Evolutionary conservation across 2,329 filamentous ascomycete genomes (phyloP), one percentile per base, ranked within the genome.

Genomic region (Dactylella cylindrospora): DNA sequence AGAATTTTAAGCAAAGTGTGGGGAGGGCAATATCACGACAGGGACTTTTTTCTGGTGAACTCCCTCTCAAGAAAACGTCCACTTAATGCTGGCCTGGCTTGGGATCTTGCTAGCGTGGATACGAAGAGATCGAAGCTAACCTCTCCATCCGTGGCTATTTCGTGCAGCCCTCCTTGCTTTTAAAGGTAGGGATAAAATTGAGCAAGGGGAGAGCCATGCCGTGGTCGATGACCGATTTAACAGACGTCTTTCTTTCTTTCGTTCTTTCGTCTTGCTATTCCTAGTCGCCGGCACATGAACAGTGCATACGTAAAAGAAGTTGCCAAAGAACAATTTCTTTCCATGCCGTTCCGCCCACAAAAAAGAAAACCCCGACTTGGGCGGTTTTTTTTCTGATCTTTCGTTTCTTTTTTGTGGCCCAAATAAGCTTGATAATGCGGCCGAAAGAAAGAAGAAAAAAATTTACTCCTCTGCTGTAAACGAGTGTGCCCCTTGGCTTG

Each of bases 81-180:
- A n/a, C n/a, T n/a, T n/a, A n/a, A n/a, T n/a, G n/a, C n/a, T n/a
- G n/a, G n/a, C n/a, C n/a, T n/a, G n/a, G n/a, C 55, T 46, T 49
- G 43, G 25, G 29, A 44, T 33, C 54, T 22, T 43, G 50, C 38
- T 50, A 45, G 57, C 41, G 43, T 45, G 50, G 49, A 20, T 40
- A 26, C 35, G 33, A 49, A 54, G 57, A 62, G 57, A 62, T 54
- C 49, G 43, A 54, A 61, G 49, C 55, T 61, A 61, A 41, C 53
- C 55, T 61, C 53, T 49, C 55, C 49, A 53, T 54, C 57, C 45
- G 32, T 54, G 57, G 57, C 57, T 53, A 62, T 62, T 62, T 62
- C 57, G 49, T 62, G 49, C 57, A 62, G 50, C 57, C 55, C 41
- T 62, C 46, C 46, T 52, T 26, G 46, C 45, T 26, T 50, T 52